Percentiles rank a stretch among this genome's conserved stretches.
Conservation (phyloP, 2,329 filamentous ascomycete species). For the Emmonsia crescens region DNA sequence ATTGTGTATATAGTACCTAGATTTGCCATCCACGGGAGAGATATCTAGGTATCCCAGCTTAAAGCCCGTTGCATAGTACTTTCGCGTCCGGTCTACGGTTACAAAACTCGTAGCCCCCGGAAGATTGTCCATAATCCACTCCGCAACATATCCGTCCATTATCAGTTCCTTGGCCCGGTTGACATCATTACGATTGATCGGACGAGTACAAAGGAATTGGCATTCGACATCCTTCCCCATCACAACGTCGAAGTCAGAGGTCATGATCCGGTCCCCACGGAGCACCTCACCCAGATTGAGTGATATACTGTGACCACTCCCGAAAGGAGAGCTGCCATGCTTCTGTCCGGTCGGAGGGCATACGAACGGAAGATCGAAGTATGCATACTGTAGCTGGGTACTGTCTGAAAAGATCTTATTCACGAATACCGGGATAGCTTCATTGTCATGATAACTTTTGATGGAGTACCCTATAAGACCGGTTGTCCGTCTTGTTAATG, state of each 20-base stretch:
- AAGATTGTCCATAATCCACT: conserved; percentile 90
- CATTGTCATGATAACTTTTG: conserved; percentile 64
- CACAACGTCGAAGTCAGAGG: conserved; percentile 69
- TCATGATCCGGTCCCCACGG: conserved; percentile 73
- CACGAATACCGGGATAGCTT: conserved; percentile 72
- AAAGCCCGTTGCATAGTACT: conserved; percentile 85
- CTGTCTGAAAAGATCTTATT: conserved; percentile 89
- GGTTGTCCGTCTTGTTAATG: neutral
- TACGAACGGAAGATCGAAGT: conserved; percentile 78
- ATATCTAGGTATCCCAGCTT: conserved; percentile 71
- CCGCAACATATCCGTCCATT: conserved; percentile 68
- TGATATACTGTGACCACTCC: conserved; percentile 66
- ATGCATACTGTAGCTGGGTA: conserved; percentile 84
- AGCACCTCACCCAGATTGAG: conserved; percentile 81
- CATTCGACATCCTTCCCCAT: conserved; percentile 69
- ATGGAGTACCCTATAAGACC: conserved; percentile 62
- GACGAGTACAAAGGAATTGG: conserved; percentile 58
- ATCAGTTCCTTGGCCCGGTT: conserved; percentile 61
- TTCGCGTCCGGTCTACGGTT: conserved; percentile 69
- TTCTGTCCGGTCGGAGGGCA: conserved; percentile 63
- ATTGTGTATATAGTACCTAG: conserved; percentile 70
- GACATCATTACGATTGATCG: conserved; percentile 54
- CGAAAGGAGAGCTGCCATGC: conserved; percentile 54
- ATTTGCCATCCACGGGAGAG: conserved; percentile 47
- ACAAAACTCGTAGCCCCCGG: conserved; percentile 83